Percentiles rank a stretch among this genome's conserved stretches.
These are phyloP conservation scores for Apophysomyces variabilis DNA, from an alignment of 371 early-diverging fungal genomes.

Conservation along the genomic window DNA sequence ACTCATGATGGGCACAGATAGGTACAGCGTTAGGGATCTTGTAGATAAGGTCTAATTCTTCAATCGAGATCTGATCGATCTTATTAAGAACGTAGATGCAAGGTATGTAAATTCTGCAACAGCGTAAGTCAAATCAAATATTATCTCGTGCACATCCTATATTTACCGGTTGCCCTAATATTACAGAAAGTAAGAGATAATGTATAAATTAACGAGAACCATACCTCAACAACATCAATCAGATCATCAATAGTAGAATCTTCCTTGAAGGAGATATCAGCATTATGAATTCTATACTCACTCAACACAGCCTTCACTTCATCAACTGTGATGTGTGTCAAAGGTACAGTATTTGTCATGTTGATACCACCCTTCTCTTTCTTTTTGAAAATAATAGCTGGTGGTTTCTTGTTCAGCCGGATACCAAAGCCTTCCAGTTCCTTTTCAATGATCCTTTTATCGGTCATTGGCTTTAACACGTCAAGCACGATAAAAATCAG, in stretches of 20 bases:
- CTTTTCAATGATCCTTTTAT: slow-evolving; percentile 94
- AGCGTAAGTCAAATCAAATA: neutral
- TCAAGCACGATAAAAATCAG: slow-evolving; percentile 96
- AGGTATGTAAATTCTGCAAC: slow-evolving; percentile 70
- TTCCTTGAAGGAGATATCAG: slow-evolving; percentile 89
- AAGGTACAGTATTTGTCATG: slow-evolving; percentile 87
- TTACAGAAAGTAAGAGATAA: neutral
- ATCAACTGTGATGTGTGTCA: slow-evolving; percentile 85
- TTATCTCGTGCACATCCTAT: neutral
- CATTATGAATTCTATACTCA: slow-evolving; percentile 95
- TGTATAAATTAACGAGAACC: neutral
- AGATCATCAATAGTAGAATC: slow-evolving; percentile 92
- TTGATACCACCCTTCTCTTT: slow-evolving; percentile 95
- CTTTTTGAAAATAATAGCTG: slow-evolving; percentile 94
- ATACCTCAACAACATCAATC: slow-evolving; percentile 91
- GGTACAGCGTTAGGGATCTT: slow-evolving; percentile 99
- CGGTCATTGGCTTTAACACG: slow-evolving; percentile 93
- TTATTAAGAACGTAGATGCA: slow-evolving; percentile 95
- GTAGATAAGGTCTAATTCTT: slow-evolving; percentile 94
- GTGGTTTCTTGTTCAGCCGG: slow-evolving; percentile 95
- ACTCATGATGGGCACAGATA: slow-evolving; percentile 96
- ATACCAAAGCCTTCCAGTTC: slow-evolving; percentile 99
- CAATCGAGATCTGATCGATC: slow-evolving; percentile 92
- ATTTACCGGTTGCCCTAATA: slow-evolving; percentile 71
- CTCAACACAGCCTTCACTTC: slow-evolving; percentile 86